A percentile compares a stretch with the other conserved stretches of the same genome.
Conservation (phyloP, 345 rosid species). For the Gossypium raimondii region DNA sequence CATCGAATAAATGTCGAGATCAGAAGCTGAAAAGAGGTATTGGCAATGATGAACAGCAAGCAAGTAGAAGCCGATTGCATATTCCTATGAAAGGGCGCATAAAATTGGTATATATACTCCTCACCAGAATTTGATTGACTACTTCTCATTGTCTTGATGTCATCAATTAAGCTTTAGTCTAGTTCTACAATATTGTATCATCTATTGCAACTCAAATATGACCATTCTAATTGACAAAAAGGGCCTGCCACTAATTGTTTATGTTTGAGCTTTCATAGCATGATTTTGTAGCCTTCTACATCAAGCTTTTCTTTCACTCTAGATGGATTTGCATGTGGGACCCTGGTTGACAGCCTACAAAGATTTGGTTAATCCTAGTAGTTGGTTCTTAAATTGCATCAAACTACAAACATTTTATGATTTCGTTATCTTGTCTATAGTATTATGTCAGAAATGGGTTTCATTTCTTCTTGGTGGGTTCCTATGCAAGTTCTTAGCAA, state of each 20-base stretch:
- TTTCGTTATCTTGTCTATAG: neutral
- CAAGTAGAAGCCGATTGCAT: slow-evolving; percentile 58
- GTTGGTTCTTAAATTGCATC: neutral
- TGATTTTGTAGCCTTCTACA: neutral
- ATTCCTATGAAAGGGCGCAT: slow-evolving; percentile 94
- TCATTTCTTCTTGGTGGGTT: slow-evolving; percentile 17
- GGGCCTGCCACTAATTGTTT: neutral
- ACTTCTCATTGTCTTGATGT: slow-evolving; percentile 4
- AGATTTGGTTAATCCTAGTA: neutral
- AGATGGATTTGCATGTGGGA: neutral
- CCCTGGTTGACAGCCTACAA: neutral
- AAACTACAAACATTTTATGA: neutral
- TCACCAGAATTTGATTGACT: slow-evolving; percentile 11
- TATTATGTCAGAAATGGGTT: slow-evolving; percentile 13
- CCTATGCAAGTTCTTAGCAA: slow-evolving; percentile 83
- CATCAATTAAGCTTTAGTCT: slow-evolving; percentile 1
- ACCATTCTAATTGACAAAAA: neutral
- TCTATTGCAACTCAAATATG: neutral
- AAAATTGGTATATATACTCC: slow-evolving; percentile 56
- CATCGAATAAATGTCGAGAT: slow-evolving; percentile 44
- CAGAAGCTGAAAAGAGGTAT: slow-evolving; percentile 49
- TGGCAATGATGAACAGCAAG: slow-evolving; percentile 57
- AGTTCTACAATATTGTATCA: neutral
- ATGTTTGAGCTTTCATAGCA: neutral
- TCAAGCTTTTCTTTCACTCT: slow-evolving; percentile 9